Percentiles rank a stretch among this genome's conserved stretches.
These are phyloP conservation scores for Alopecurus myosuroides DNA, from an alignment of 176 grass and related monocot species.

Conservation along the genomic window DNA sequence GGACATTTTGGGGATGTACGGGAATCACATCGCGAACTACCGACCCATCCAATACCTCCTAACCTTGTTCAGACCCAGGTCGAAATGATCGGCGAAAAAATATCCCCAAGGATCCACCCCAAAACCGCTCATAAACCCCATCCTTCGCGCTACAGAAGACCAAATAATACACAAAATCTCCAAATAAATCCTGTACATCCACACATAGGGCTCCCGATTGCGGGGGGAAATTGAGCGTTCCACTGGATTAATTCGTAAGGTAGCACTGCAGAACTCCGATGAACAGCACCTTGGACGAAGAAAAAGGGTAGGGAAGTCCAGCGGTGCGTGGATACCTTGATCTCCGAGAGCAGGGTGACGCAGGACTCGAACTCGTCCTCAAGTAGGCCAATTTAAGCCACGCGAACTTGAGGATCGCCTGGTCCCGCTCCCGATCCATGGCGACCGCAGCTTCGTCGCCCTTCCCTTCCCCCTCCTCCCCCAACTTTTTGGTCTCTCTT, in stretches of 20 bases:
- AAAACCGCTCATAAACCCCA: neutral
- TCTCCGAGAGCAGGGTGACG: conserved; percentile 39
- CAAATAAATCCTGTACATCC: neutral
- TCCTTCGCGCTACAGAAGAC: neutral
- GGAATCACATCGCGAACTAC: neutral
- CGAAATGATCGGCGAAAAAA: neutral
- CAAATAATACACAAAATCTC: neutral
- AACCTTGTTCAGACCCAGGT: neutral
- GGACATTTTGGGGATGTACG: neutral
- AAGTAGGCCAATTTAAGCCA: conserved; percentile 41
- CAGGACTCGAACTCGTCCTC: conserved; percentile 37
- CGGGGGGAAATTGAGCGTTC: neutral
- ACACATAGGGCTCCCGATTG: neutral
- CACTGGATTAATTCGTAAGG: neutral
- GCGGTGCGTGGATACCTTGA: conserved; percentile 40
- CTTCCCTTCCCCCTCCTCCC: neutral
- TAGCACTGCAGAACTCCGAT: neutral
- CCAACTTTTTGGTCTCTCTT: neutral
- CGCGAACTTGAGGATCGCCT: conserved; percentile 37
- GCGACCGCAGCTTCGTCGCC: neutral
- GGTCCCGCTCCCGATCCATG: conserved; percentile 48
- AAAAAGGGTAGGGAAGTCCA: neutral
- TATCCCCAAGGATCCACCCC: neutral
- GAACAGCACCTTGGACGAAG: neutral
- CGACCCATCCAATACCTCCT: neutral